Evolutionary conservation across 1,139 yeast genomes (phyloP), one percentile per base, ranked within the genome.

Genomic region (Pichia sp.): DNA sequence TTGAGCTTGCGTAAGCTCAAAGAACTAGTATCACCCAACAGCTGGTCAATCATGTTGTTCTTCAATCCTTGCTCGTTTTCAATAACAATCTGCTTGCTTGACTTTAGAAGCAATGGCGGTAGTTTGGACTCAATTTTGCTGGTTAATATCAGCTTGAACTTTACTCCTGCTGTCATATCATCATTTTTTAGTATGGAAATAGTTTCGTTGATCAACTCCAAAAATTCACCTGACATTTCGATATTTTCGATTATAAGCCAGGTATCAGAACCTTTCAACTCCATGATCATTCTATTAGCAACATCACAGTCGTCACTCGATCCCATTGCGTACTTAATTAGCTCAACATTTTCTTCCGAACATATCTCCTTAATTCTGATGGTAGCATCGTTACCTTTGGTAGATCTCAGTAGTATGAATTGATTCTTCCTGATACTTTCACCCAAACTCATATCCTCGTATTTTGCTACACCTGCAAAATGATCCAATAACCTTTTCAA

Each of bases 241-340:
- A 87, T 75, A 63, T 90, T 90, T 66, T 90, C 96, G 47, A 90
- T 69, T 41, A 90, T 63, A 0, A 90, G 68, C 96, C 96, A 90
- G 2, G 69, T 63, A 0, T 87, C 89, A 5, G 67, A 68, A 31
- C 67, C 70, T 0, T 77, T 65, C 0, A 81, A 80, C 10, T 64
- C 67, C 2, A 70, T 68, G n/a, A 90, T 69, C 19, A 81, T 81
- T 49, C 72, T 70, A 45, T 78, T 80, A 0, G 92, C 95, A 47
- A 74, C 70, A 8, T 72, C 77, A 5, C 75, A 69, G 15, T 90
- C 85, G 67, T 90, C 96, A 36, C 69, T 69, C 0, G 96, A 82
- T 0, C 97, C 97, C 80, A 90, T 76, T 0, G 97, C 82, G 38
- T 88, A 76, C 1, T 80, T 70, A 0, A 67, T 64, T 45, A 82